Base-by-base conservation (phyloP, 2,329 filamentous ascomycete genomes). In the Elsinoe perseae region DNA sequence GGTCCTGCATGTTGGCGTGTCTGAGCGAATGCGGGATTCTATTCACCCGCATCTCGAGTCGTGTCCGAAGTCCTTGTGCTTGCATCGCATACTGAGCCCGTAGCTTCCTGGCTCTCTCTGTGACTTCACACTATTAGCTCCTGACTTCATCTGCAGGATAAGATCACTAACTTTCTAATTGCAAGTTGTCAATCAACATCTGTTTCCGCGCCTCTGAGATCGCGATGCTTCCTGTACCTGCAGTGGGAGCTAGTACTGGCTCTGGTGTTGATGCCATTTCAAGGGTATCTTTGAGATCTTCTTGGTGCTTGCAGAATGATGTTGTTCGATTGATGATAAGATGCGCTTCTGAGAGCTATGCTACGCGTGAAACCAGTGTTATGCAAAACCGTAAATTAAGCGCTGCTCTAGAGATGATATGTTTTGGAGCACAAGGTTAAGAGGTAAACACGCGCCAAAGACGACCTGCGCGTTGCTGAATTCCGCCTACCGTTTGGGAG, bases 31-130 rank as follows among this genome's bases (percentile, higher is more conserved):
- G 80, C 6, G 93, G 93, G 54, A 97, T 93, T 55, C 93, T 85
- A 68, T 96, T 95, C 69, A 97, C 81, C 72, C 93, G 87, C 73
- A 95, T 87, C 71, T 96, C 91, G 54, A 98, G 85, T 59, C 92
- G 85, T 59, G 89, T 85, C 59, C 87, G 82, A 36, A 97, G 79
- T 60, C 87, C 87, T 69, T 92, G 87, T 20, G 90, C 87, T 71
- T 95, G 91, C 8, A 95, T 80, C 58, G 86, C 85, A 74, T 95
- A 95, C 69, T 95, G 90, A 5, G 91, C 86, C 64, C 91, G 83
- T 59, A 97, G 77, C 70, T 92, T 90, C 64, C 92, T 83, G 60
- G 89, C 88, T 68, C 91, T 83, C 73, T 95, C 87, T 16, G 88
- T 90, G 62, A 95, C 90, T 95, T 63, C 18, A 36, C 12, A 21